Base-by-base conservation (phyloP, 2,329 filamentous ascomycete species). In the Trichophaea hybrida region DNA sequence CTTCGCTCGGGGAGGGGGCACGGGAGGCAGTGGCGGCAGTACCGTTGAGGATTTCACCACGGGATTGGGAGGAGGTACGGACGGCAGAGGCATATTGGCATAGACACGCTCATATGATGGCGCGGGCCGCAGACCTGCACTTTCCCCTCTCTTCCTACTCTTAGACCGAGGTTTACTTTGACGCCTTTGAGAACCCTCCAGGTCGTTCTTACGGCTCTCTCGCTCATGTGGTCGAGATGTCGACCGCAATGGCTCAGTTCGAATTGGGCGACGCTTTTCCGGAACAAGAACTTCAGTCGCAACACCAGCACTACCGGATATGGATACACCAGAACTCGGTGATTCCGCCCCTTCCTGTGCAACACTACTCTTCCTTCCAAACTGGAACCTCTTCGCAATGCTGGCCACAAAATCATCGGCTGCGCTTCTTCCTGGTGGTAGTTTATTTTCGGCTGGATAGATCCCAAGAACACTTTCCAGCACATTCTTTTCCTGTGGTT, bases 391-490 rank as follows among this genome's bases (percentile, higher is more conserved):
- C 50, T 53, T 55, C 15, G 53, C 53, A 55, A 55, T 55, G 8
- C 6, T 55, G 5, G 53, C 35, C 38, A 24, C 38, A 7, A 55
- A 55, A 10, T 55, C 53, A 46, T 55, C 35, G 8, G 53, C 53
- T 31, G 53, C 38, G 31, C 53, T 55, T 15, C 38, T 43, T 5
- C 53, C 53, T 5, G 53, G 53, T 31, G 53, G 53, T n/a, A 43
- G 37, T 32, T 55, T 55, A 44, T 55, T 55, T 15, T 55, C 53
- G 10, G 53, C 53, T 46, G 35, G 34, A 44, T 55, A 55, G 8
- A 55, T 55, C 15, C 53, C 53, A 34, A 55, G 38, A 13, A 43
- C 34, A 33, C 44, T 35, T 31, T 55, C 53, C 34, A 55, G 35
- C 24, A 55, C 38, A n/a, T 53, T 53, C 8, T 32, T 51, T 6